phyloP scores from a whole-genome alignment of 768 basidiomycete genomes.

The Gyrodon lividus region DNA sequence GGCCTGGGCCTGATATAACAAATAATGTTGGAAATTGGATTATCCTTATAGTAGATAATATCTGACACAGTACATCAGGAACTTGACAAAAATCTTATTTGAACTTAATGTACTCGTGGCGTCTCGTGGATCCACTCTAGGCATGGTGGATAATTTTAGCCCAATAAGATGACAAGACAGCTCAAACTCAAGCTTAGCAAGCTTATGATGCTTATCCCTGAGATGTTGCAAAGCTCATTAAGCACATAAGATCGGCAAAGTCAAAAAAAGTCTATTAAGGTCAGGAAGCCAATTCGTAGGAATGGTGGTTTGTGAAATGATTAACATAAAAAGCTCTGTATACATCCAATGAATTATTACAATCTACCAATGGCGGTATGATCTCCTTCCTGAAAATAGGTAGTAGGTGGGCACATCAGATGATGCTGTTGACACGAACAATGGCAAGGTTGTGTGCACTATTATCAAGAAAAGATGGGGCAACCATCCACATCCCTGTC shows the following conservation, averaged over 20 bases:
- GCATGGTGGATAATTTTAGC: not conserved
- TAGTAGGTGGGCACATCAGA: conserved; percentile 19
- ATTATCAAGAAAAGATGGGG: conserved; percentile 7
- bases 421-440: conserved; percentile 24
- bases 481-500: conserved; percentile 24
- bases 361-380: too few relatives aligned
- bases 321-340: too few relatives aligned
- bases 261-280: not conserved
- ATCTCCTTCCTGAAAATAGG: too few relatives aligned
- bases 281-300: not conserved
- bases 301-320: not conserved
- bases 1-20: too few relatives aligned
- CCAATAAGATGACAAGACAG: not conserved
- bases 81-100: not conserved
- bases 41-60: too few relatives aligned
- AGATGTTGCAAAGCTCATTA: not conserved
- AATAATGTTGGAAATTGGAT: too few relatives aligned
- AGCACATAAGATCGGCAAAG: not conserved
- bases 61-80: too few relatives aligned
- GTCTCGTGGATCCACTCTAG: not conserved
- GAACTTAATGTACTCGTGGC: not conserved
- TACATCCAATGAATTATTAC: too few relatives aligned
- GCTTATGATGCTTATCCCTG: not conserved
- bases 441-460: conserved; percentile 6
- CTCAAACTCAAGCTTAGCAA: not conserved